phyloP scores from a whole-genome alignment of 208 protist species.

The Wallacemonas collosoma region DNA sequence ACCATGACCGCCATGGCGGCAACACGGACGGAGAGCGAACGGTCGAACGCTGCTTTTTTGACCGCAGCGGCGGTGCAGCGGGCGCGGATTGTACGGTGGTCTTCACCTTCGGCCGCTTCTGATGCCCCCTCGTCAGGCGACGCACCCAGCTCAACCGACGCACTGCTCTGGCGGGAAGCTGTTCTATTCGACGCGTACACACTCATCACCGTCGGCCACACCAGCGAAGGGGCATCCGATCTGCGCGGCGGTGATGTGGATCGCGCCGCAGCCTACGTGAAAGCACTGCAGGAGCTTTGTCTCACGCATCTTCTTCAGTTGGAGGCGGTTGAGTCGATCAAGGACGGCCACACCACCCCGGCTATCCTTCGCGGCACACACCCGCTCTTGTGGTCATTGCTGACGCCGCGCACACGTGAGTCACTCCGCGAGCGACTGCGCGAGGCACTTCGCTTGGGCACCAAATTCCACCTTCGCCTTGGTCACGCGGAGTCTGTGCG shows the following conservation, averaged over 20 bases:
- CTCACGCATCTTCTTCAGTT: conserved; percentile 25
- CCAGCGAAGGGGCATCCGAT: conserved; percentile 59
- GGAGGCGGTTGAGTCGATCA: conserved; percentile 21
- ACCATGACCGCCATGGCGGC: not conserved
- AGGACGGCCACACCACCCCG: conserved; percentile 18
- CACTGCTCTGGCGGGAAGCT: conserved; percentile 69
- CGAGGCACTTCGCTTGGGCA: conserved; percentile 63
- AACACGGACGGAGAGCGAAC: not conserved
- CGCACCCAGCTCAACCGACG: conserved; percentile 6
- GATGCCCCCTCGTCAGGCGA: not conserved
- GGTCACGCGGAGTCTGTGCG: conserved; percentile 41
- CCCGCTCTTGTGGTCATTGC: conserved; percentile 16
- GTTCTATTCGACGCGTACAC: conserved; percentile 76
- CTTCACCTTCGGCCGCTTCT: not conserved
- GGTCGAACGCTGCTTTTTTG: conserved; percentile 9
- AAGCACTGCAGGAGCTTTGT: conserved; percentile 34
- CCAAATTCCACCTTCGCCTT: conserved; percentile 57
- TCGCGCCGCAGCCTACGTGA: not conserved
- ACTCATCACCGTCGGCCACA: conserved; percentile 74
- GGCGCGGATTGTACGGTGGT: conserved; percentile 7
- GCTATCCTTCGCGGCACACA: conserved; percentile 25
- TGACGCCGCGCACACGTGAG: conserved; percentile 37
- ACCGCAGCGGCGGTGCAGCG: not conserved
- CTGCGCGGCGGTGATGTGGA: not conserved
- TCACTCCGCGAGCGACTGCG: conserved; percentile 38